These are phyloP conservation scores for Sorghum bicolor DNA, from an alignment of 176 grass and related monocot species.

Conservation along the genomic window Sorghum_bicolor_NCBIv3 NC_012878.2:44360501-44361000, in stretches of 20 bases:
- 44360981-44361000: too few relatives aligned
- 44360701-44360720: background rate
- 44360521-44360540: slow-evolving; percentile 30
- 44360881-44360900: too few relatives aligned
- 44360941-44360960: too few relatives aligned
- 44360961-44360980: too few relatives aligned
- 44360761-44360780: background rate
- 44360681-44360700: background rate
- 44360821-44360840: background rate
- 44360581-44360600: background rate
- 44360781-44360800: background rate
- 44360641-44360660: too few relatives aligned
- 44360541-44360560: background rate
- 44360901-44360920: too few relatives aligned
- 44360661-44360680: background rate
- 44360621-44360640: background rate
- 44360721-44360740: background rate
- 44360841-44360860: too few relatives aligned
- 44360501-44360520: slow-evolving; percentile 31
- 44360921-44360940: too few relatives aligned
- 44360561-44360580: background rate
- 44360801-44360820: background rate
- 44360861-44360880: too few relatives aligned
- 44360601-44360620: background rate
- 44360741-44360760: background rate